Percentiles rank a stretch among this genome's conserved stretches.
Evolutionary conservation across 192 early-diverging fungal species (phyloP).

Genomic region (Pilaira anomala): DNA sequence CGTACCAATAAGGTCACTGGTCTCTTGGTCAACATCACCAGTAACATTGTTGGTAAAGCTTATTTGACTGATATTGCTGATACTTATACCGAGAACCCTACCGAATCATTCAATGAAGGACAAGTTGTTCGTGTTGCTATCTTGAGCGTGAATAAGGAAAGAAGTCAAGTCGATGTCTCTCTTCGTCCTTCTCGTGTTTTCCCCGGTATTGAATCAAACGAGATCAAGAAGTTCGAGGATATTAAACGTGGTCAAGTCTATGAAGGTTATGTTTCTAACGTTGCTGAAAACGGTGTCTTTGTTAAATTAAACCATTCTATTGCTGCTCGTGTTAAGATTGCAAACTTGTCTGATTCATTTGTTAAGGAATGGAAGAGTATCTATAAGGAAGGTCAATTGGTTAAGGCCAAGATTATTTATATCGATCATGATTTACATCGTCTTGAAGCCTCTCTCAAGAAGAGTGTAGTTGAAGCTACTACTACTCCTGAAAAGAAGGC

Average conservation of each 20-base stretch:
- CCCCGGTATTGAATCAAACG: conserved; percentile 38
- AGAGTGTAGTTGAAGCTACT: conserved; percentile 43
- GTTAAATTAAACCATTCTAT: conserved; percentile 61
- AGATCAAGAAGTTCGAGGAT: conserved; percentile 52
- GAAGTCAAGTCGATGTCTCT: conserved; percentile 62
- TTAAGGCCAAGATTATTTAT: conserved; percentile 65
- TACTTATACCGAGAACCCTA: conserved; percentile 41
- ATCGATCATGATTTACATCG: conserved; percentile 56
- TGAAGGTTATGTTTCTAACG: conserved; percentile 69
- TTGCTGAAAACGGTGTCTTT: conserved; percentile 72
- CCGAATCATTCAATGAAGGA: conserved; percentile 55
- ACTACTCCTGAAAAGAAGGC: conserved; percentile 33
- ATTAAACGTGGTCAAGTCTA: conserved; percentile 62
- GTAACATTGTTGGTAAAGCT: conserved; percentile 56
- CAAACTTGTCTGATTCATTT: conserved; percentile 81
- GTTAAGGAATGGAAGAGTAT: conserved; percentile 79
- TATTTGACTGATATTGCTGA: conserved; percentile 59
- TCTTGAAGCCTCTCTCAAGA: conserved; percentile 73
- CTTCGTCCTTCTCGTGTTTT: conserved; percentile 54
- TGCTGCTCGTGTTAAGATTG: conserved; percentile 78
- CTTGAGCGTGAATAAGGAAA: conserved; percentile 46
- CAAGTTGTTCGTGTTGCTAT: conserved; percentile 78
- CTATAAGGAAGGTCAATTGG: conserved; percentile 71
- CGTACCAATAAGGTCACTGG: conserved; percentile 43
- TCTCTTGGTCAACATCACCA: conserved; percentile 55